Evolutionary conservation across 108 stramenopile genomes (phyloP), one percentile per base, ranked within the genome.

Genomic region (Skeletonema potamos): DNA sequence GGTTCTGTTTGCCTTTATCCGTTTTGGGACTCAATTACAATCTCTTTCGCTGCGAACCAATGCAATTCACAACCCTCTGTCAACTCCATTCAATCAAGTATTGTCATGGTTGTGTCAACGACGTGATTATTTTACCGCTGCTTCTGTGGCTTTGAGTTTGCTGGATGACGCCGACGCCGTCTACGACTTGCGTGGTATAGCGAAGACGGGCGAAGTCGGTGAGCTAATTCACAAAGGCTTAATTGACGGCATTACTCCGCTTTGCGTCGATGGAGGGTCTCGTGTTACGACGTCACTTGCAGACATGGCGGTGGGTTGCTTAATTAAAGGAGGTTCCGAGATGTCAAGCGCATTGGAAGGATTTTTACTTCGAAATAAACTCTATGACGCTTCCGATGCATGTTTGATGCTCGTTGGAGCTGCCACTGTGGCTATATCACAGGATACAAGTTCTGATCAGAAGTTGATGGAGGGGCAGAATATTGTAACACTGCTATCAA

Each of bases 251-350:
- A 92, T 94, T 27, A 64, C 73, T 3, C 84, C 87, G 5, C 68
- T 81, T 58, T 24, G 28, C 64, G 48, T 13, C 17, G 46, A 72
- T 6, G 33, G 33, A 29, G 11, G 58, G 27, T 28, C 36, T 36
- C 9, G 13, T 6, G 28, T 65, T 13, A 81, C 74, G 17, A 66
- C 71, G 9, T 82, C 86, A 9, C 72, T 94, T 27, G 88, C 93
- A 24, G 91, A 95, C 66, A 91, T 92, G 90, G 85, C 93, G 4
- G 86, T 92, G 4, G 87, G 79, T 2, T 92, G 89, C 67, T 58
- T 95, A 15, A 80, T 85, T 33, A 91, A 89, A 69, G 87, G 91
- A 36, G 93, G 89, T 5, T 18, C 77, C 12, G 58, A 63, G 1
- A 85, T 91, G 89, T 82, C 91, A 11, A 66, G 33, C 20, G 85